phyloP scores from a whole-genome alignment of 768 basidiomycete species.

The Rhodotorula paludigena region DNA sequence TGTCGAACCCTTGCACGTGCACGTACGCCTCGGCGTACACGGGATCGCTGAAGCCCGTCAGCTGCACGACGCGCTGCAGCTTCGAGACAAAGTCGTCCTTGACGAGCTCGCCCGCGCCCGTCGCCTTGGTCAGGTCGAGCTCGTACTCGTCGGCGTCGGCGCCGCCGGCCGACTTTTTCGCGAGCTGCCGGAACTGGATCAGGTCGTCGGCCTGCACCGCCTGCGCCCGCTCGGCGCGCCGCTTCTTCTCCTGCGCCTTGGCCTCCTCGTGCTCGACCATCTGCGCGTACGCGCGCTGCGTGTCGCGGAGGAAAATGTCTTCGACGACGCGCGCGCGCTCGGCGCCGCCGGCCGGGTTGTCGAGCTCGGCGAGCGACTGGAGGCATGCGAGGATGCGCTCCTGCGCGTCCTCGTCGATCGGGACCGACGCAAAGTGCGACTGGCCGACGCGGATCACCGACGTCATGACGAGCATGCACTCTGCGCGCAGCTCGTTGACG shows the following conservation, averaged over 20 bases:
- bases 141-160: constrained; percentile 70
- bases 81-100: constrained; percentile 51
- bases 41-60: constrained; percentile 86
- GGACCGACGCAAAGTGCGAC: constrained; percentile 83
- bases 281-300: constrained; percentile 82
- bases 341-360: constrained; percentile 47
- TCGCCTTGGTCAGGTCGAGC: constrained; percentile 80
- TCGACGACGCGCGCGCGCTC: constrained; percentile 50
- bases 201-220: constrained; percentile 91
- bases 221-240: constrained; percentile 63
- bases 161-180: constrained; percentile 80
- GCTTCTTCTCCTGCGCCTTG: constrained; percentile 85
- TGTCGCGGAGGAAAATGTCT: constrained; percentile 61
- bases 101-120: constrained; percentile 66
- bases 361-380: constrained; percentile 71
- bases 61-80: constrained; percentile 37
- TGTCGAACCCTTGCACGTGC: constrained; percentile 96
- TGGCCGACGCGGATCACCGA: constrained; percentile 95
- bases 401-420: constrained; percentile 97
- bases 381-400: constrained; percentile 96
- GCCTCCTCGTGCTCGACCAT: constrained; percentile 98
- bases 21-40: constrained; percentile 98
- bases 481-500: constrained; percentile 76
- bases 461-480: constrained; percentile 98
- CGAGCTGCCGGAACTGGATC: constrained; percentile 86